Percentiles rank a stretch among this genome's conserved stretches.
phyloP scores from a whole-genome alignment of 225 moss, liverwort and hornwort genomes.

The Lunularia cruciata region DNA sequence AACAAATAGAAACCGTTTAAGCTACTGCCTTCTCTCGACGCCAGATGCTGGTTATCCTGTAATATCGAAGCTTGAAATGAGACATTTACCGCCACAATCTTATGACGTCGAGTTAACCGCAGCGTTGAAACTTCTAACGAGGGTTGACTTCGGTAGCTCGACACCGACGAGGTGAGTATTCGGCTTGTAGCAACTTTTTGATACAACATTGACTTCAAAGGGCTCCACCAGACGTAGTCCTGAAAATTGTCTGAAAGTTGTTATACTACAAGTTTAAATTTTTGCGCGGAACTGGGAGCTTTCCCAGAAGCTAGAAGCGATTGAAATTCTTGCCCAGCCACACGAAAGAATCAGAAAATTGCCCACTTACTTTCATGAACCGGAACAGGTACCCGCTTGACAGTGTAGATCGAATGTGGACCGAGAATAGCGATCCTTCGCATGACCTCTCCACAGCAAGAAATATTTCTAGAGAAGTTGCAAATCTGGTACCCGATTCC shows the following conservation, averaged over 20 bases:
- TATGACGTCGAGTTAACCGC: neutral
- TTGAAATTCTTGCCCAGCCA: too few relatives aligned
- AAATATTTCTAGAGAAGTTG: neutral
- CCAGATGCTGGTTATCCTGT: slow-evolving; percentile 17
- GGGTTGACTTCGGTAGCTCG: neutral
- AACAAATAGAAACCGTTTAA: slow-evolving; percentile 6
- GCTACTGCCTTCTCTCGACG: slow-evolving; percentile 23
- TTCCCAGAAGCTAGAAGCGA: too few relatives aligned
- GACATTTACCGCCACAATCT: neutral
- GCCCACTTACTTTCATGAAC: neutral
- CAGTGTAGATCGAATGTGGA: slow-evolving; percentile 19
- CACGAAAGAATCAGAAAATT: too few relatives aligned
- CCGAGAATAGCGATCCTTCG: neutral
- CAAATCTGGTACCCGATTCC: neutral
- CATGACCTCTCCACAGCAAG: neutral
- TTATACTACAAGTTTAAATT: too few relatives aligned
- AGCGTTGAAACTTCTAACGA: neutral
- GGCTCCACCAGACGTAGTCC: too few relatives aligned
- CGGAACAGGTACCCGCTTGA: slow-evolving; percentile 19
- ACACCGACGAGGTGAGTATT: neutral
- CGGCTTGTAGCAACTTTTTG: neutral
- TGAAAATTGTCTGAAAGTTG: too few relatives aligned
- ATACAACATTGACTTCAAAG: too few relatives aligned
- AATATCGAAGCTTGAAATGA: slow-evolving; percentile 18
- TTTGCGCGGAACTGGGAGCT: too few relatives aligned